phyloP scores from a whole-genome alignment of 140 eudicot genomes.

The Artemisia princeps region DNA sequence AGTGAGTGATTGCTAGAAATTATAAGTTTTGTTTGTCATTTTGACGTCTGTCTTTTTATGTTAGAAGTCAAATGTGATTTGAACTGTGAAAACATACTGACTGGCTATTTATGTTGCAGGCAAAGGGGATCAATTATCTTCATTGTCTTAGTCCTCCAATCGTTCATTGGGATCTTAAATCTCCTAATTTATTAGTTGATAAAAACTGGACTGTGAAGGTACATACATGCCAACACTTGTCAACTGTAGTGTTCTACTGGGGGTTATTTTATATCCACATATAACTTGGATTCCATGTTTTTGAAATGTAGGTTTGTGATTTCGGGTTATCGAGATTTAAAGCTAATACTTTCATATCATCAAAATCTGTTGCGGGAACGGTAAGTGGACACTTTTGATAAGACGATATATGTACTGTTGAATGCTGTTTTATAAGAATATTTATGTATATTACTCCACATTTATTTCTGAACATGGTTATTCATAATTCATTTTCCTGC shows the following conservation, averaged over 20 bases:
- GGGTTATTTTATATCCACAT: not conserved
- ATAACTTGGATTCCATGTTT: slow-evolving; percentile 2
- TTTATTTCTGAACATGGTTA: not conserved
- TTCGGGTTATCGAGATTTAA: slow-evolving; percentile 91
- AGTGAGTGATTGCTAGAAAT: no score
- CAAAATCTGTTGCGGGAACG: slow-evolving; percentile 97
- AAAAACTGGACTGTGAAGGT: slow-evolving; percentile 96
- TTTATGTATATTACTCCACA: not conserved
- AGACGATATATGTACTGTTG: no score
- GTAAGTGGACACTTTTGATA: slow-evolving; percentile 29
- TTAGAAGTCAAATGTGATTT: no score
- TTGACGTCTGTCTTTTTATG: no score
- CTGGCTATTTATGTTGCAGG: slow-evolving; percentile 37
- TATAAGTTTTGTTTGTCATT: no score
- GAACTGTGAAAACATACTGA: not conserved
- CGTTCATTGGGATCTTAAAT: slow-evolving; percentile 94
- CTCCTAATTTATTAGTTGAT: slow-evolving; percentile 91
- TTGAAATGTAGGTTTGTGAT: slow-evolving; percentile 68
- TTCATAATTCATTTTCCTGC: not conserved
- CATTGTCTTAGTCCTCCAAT: slow-evolving; percentile 82
- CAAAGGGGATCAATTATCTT: slow-evolving; percentile 89
- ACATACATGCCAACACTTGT: slow-evolving; percentile 1
- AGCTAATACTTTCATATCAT: slow-evolving; percentile 87
- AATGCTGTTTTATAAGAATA: not conserved
- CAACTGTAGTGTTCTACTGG: not conserved